These are phyloP conservation scores for Suillus plorans DNA, from an alignment of 768 basidiomycete species.

Conservation along the genomic window DNA sequence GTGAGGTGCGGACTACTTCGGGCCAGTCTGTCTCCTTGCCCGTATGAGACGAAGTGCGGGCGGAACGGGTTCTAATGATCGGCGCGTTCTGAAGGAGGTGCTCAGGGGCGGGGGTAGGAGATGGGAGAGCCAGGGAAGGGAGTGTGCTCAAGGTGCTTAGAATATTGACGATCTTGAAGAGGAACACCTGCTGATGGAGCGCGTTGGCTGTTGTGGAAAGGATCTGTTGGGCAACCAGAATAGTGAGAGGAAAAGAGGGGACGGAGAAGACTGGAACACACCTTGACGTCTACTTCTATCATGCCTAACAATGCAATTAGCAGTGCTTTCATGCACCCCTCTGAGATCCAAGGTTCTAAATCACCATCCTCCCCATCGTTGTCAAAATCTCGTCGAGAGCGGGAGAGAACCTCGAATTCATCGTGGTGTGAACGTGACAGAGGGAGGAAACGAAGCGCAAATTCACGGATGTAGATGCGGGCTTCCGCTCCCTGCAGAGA, in stretches of 20 bases:
- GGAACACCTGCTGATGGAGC: background rate
- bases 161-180: background rate
- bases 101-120: constrained; percentile 43
- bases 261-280: constrained; percentile 10
- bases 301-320: constrained; percentile 61
- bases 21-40: background rate
- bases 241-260: background rate
- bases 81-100: constrained; percentile 24
- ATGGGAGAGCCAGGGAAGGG: constrained; percentile 55
- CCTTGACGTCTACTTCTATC: constrained; percentile 40
- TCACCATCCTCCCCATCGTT: constrained; percentile 38
- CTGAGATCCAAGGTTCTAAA: constrained; percentile 59
- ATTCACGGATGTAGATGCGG: constrained; percentile 75
- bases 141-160: constrained; percentile 11
- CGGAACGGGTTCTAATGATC: constrained; percentile 49
- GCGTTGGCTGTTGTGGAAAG: background rate
- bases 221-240: background rate
- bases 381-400: constrained; percentile 35
- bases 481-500: constrained; percentile 49
- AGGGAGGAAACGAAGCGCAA: constrained; percentile 65
- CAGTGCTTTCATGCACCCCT: constrained; percentile 61
- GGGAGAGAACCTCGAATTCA: constrained; percentile 58
- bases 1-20: constrained; percentile 44
- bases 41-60: constrained; percentile 29
- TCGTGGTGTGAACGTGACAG: constrained; percentile 51